These are phyloP conservation scores for Lecanosticta acicola DNA, from an alignment of 2,329 filamentous ascomycete species.

Conservation along the genomic window DNA sequence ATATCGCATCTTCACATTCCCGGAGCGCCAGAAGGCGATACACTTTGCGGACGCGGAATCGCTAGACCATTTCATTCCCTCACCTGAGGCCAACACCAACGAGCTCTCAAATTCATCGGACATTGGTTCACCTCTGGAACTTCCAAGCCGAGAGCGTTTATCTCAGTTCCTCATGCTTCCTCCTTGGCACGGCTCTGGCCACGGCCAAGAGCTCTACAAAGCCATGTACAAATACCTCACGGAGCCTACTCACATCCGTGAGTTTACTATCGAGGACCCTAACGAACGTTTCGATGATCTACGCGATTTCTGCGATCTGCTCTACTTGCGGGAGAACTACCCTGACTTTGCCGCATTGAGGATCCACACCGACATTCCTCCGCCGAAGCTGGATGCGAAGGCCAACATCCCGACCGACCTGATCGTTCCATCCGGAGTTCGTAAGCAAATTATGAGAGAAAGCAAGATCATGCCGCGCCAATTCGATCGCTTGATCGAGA, in stretches of 20 bases:
- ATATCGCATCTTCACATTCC: constrained; percentile 65
- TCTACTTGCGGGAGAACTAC: constrained; percentile 52
- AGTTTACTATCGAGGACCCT: constrained; percentile 91
- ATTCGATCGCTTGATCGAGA: constrained; percentile 68
- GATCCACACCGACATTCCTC: constrained; percentile 49
- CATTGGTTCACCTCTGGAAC: constrained; percentile 48
- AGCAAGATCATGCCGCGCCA: constrained; percentile 72
- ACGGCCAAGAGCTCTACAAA: constrained; percentile 75
- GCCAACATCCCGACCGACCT: constrained; percentile 51
- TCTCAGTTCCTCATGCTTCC: constrained; percentile 92
- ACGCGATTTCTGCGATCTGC: constrained; percentile 67
- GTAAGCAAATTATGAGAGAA: constrained; percentile 54
- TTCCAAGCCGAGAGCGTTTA: constrained; percentile 75
- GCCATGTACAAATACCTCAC: constrained; percentile 68
- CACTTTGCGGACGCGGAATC: constrained; percentile 20
- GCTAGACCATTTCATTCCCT: constrained; percentile 28
- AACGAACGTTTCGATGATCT: constrained; percentile 80
- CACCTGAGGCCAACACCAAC: constrained; percentile 15
- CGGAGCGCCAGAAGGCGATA: constrained; percentile 24
- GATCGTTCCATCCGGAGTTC: constrained; percentile 50
- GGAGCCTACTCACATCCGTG: constrained; percentile 59
- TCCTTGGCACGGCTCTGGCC: constrained; percentile 74
- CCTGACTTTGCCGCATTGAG: constrained; percentile 29
- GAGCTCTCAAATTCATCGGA: constrained; percentile 15
- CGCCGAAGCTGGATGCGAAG: constrained; percentile 46